A percentile compares a stretch with the other conserved stretches of the same genome.
phyloP scores from a whole-genome alignment of 1,284 basidiomycete genomes.

The Crucibulum cyathiforme region DNA sequence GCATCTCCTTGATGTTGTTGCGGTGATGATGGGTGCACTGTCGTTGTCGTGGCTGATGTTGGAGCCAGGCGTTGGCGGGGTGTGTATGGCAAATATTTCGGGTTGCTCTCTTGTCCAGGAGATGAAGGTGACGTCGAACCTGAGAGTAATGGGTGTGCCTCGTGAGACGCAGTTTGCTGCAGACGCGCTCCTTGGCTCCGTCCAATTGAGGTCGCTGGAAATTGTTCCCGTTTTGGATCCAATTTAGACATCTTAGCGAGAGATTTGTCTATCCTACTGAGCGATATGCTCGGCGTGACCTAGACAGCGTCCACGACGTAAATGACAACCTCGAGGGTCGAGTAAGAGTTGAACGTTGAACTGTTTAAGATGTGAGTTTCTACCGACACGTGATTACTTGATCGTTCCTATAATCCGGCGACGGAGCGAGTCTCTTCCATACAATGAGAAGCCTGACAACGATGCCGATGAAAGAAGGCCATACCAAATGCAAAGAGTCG shows the following conservation, averaged over 20 bases:
- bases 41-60: slow-evolving; percentile 57
- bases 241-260: neutral
- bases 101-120: slow-evolving; percentile 15
- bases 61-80: slow-evolving; percentile 54
- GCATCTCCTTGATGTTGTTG: slow-evolving; percentile 60
- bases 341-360: too few species aligned
- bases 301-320: too few species aligned
- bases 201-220: slow-evolving; percentile 61
- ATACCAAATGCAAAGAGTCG: too few species aligned
- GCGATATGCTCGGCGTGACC: too few species aligned
- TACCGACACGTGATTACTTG: too few species aligned
- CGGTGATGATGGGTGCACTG: slow-evolving; percentile 45
- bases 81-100: slow-evolving; percentile 50
- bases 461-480: too few species aligned
- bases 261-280: too few species aligned
- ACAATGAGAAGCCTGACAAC: too few species aligned
- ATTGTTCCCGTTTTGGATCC: slow-evolving; percentile 17
- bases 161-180: slow-evolving; percentile 56
- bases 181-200: slow-evolving; percentile 51
- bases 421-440: too few species aligned
- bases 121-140: slow-evolving; percentile 31
- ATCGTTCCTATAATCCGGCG: too few species aligned
- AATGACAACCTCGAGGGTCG: too few species aligned
- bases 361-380: too few species aligned
- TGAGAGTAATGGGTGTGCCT: slow-evolving; percentile 71